Conservation (phyloP, 2,329 filamentous ascomycete genomes). For the Helotiales sp. region DNA sequence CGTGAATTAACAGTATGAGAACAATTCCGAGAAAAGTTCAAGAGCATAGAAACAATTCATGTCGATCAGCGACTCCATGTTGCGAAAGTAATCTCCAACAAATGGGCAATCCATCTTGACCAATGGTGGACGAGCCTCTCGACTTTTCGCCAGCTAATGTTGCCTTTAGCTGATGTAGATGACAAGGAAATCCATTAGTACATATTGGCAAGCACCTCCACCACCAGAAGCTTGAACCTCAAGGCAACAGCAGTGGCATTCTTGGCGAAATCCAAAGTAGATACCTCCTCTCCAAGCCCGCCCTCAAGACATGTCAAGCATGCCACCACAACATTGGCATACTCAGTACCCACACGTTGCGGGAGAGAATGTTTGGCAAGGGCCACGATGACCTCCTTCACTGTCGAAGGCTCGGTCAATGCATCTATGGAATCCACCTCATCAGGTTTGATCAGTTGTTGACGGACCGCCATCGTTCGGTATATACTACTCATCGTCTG, state of each 20-base stretch:
- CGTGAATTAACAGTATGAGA: too few species aligned
- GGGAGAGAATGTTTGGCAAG: neutral
- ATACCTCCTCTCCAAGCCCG: neutral
- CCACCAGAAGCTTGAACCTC: neutral
- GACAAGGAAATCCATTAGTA: too few species aligned
- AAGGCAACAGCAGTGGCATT: neutral
- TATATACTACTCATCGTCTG: neutral
- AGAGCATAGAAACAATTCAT: too few species aligned
- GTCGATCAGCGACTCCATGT: too few species aligned
- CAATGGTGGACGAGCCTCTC: too few species aligned
- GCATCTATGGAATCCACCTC: neutral
- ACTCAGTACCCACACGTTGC: neutral
- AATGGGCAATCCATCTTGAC: too few species aligned
- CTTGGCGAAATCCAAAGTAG: neutral
- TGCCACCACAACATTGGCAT: neutral
- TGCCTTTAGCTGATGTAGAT: too few species aligned
- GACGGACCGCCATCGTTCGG: neutral
- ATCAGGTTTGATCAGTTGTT: neutral
- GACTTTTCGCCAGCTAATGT: too few species aligned
- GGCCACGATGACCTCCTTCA: neutral
- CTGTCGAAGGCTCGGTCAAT: neutral
- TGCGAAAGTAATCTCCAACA: too few species aligned
- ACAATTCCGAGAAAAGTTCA: too few species aligned
- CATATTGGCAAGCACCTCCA: neutral
- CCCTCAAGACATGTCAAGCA: neutral